These are phyloP conservation scores for Ampelocalamus luodianensis DNA, from an alignment of 176 grass and related monocot genomes.

Conservation along the genomic window DNA sequence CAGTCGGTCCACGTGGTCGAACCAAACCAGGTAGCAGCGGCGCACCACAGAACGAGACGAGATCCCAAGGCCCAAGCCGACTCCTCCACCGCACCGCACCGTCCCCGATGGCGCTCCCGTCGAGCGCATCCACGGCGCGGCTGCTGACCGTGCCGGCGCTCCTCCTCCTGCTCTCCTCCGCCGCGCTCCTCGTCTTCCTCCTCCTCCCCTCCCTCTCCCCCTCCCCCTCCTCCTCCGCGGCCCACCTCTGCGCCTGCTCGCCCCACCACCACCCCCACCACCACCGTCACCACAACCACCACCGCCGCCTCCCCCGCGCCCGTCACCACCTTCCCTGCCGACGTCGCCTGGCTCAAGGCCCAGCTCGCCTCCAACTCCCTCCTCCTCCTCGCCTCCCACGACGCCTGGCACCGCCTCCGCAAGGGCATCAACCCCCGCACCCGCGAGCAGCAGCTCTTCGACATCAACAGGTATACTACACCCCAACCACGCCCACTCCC, in stretches of 20 bases:
- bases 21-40: conserved; percentile 14
- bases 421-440: conserved; percentile 98
- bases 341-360: conserved; percentile 75
- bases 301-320: conserved; percentile 37
- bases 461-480: conserved; percentile 70
- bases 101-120: conserved; percentile 61
- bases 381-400: conserved; percentile 52
- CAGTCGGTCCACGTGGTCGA: conserved; percentile 1
- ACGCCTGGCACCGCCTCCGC: conserved; percentile 69
- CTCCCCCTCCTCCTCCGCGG: conserved; percentile 26
- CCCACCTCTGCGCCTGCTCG: conserved; percentile 55
- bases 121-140: conserved; percentile 50
- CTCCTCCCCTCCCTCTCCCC: conserved; percentile 52
- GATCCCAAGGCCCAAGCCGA: conserved; percentile 7
- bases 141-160: conserved; percentile 60
- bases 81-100: background rate
- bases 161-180: conserved; percentile 60
- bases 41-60: background rate
- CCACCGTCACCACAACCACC: conserved; percentile 54
- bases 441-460: conserved; percentile 75
- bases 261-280: conserved; percentile 51
- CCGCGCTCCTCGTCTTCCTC: conserved; percentile 64
- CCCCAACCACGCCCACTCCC: background rate
- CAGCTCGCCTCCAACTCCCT: conserved; percentile 74
- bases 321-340: conserved; percentile 57